phyloP scores from a whole-genome alignment of 371 early-diverging fungal genomes.

The Coemansia linderi region DNA sequence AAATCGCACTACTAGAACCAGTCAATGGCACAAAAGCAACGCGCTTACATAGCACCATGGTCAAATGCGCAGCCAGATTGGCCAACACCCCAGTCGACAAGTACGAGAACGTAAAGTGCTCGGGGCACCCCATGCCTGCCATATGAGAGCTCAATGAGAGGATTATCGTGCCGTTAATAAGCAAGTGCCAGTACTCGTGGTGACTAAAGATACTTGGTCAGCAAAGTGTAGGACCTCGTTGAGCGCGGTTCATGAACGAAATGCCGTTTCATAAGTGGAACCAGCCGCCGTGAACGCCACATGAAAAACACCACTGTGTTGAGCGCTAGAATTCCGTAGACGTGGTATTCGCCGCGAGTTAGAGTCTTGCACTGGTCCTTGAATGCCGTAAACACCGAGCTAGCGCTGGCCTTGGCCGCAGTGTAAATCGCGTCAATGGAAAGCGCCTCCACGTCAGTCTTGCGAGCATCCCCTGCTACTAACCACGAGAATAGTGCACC shows the following conservation, averaged over 20 bases:
- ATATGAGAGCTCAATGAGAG: background rate
- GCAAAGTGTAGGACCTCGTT: background rate
- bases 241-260: slow-evolving; percentile 2
- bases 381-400: background rate
- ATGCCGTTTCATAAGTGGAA: background rate
- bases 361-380: background rate
- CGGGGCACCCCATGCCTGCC: background rate
- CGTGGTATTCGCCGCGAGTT: background rate
- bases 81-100: background rate
- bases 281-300: background rate
- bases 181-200: background rate
- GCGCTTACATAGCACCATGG: background rate
- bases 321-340: background rate
- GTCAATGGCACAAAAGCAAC: background rate
- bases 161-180: background rate
- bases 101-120: background rate
- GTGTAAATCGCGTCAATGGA: background rate
- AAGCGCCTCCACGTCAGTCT: background rate
- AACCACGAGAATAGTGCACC: background rate
- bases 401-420: background rate
- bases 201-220: slow-evolving; percentile 2
- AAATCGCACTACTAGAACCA: background rate
- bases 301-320: background rate
- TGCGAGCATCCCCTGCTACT: background rate
- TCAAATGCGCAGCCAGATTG: background rate